These are phyloP conservation scores for Cladosporium cucumerinum DNA, from an alignment of 2,329 filamentous ascomycete genomes.

Conservation along the genomic window DNA sequence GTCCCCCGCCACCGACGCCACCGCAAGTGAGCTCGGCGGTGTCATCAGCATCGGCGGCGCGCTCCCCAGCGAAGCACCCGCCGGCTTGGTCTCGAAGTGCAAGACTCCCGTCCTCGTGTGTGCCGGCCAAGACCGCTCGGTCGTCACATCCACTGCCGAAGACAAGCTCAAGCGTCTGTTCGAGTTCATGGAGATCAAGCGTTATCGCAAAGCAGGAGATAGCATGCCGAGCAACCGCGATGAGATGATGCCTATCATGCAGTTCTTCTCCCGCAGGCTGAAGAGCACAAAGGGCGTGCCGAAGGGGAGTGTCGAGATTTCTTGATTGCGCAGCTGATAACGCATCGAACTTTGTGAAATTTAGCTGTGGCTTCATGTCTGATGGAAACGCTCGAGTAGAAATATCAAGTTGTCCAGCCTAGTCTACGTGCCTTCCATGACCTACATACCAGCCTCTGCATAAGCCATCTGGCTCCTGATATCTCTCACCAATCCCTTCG, in stretches of 20 bases:
- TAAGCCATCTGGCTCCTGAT: conserved; percentile 67
- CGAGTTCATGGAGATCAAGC: conserved; percentile 60
- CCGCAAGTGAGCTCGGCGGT: conserved; percentile 50
- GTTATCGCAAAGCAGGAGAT: conserved; percentile 69
- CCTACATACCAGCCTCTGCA: conserved; percentile 20
- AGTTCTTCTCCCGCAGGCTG: conserved; percentile 69
- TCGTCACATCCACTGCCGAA: conserved; percentile 60
- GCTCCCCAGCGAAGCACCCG: conserved; percentile 49
- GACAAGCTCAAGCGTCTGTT: conserved; percentile 57
- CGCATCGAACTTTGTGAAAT: background rate
- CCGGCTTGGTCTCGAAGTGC: conserved; percentile 48
- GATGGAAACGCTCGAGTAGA: background rate
- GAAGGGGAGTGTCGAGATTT: conserved; percentile 51
- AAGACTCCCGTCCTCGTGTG: conserved; percentile 63
- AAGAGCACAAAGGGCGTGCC: conserved; percentile 52
- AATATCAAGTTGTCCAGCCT: background rate
- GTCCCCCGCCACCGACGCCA: conserved; percentile 15
- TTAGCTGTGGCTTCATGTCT: background rate
- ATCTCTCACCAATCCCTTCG: conserved; percentile 86
- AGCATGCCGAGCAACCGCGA: conserved; percentile 79
- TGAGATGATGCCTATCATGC: conserved; percentile 88
- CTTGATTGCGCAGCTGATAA: conserved; percentile 12
- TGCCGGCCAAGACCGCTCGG: conserved; percentile 50
- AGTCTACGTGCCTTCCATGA: background rate
- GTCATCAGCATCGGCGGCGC: conserved; percentile 62